Conservation (phyloP, 352 stramenopile species). For the Ophiocytium majus region DNA sequence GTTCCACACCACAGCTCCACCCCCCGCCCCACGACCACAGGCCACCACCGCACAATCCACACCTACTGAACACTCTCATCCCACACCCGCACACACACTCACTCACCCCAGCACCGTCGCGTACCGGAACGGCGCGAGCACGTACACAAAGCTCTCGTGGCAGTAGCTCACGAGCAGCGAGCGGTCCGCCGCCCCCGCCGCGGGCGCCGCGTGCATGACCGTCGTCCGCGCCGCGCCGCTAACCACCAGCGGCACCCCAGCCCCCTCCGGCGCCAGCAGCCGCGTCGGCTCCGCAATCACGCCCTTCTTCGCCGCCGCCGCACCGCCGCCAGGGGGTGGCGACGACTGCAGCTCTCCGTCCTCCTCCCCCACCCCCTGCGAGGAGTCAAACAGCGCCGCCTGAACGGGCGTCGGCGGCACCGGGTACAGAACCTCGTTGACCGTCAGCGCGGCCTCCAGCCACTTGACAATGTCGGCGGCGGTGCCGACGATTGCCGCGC, state of each 20-base stretch:
- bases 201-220: slow-evolving; percentile 31
- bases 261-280: slow-evolving; percentile 1
- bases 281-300: not conserved
- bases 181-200: slow-evolving; percentile 20
- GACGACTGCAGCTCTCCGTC: no score
- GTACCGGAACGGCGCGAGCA: slow-evolving; percentile 28
- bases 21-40: no score
- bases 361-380: no score
- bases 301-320: no score
- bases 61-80: no score
- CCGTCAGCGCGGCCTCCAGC: slow-evolving; percentile 26
- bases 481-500: no score
- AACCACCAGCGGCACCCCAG: slow-evolving; percentile 25
- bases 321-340: no score
- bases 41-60: no score
- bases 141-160: slow-evolving; percentile 49
- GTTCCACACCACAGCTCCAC: no score
- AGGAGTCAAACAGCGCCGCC: not conserved
- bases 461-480: slow-evolving; percentile 29
- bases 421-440: slow-evolving; percentile 37
- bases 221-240: slow-evolving; percentile 42
- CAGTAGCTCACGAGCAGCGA: slow-evolving; percentile 49
- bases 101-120: slow-evolving; percentile 33
- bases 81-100: no score
- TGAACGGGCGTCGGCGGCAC: not conserved